These are phyloP conservation scores for Penicillium samsonianum DNA, from an alignment of 495 filamentous ascomycete species.

Conservation along the genomic window DNA sequence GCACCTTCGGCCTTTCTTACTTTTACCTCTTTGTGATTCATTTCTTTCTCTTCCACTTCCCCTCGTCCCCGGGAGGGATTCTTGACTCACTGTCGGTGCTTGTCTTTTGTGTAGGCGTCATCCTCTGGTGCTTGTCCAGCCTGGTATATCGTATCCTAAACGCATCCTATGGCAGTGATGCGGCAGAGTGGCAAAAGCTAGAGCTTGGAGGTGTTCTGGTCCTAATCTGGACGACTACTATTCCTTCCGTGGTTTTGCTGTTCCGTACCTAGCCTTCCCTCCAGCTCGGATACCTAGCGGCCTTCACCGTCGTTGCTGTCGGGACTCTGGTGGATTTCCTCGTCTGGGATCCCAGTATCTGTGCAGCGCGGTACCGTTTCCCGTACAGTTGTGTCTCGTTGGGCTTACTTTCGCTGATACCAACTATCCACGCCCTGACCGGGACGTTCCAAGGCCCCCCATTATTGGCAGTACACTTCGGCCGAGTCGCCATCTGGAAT, in stretches of 20 bases:
- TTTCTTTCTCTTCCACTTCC: constrained; percentile 4
- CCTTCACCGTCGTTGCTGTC: constrained; percentile 10
- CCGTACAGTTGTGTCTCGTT: constrained; percentile 11
- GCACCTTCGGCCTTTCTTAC: not conserved
- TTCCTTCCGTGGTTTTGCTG: constrained; percentile 1
- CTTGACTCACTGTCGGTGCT: not conserved
- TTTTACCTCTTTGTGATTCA: constrained; percentile 3
- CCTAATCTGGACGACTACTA: constrained; percentile 5
- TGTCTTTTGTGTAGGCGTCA: not conserved
- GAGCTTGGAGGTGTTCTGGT: constrained; percentile 5
- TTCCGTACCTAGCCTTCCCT: constrained; percentile 1
- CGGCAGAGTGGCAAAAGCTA: constrained; percentile 1
- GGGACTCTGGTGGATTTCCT: constrained; percentile 3
- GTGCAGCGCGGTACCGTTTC: constrained; percentile 2
- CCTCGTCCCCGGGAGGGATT: not conserved
- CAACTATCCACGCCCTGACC: constrained; percentile 10
- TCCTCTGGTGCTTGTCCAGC: not conserved
- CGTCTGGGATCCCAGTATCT: not conserved
- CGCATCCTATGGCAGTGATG: not conserved
- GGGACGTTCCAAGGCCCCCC: not conserved
- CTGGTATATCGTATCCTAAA: not conserved
- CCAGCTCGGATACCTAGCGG: not conserved
- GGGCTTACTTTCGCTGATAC: constrained; percentile 5
- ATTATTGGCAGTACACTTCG: constrained; percentile 8
- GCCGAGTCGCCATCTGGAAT: constrained; percentile 7